A percentile compares a stretch with the other conserved stretches of the same genome.
Evolutionary conservation across 768 basidiomycete genomes (phyloP).

Genomic region (Russula ochroleuca): DNA sequence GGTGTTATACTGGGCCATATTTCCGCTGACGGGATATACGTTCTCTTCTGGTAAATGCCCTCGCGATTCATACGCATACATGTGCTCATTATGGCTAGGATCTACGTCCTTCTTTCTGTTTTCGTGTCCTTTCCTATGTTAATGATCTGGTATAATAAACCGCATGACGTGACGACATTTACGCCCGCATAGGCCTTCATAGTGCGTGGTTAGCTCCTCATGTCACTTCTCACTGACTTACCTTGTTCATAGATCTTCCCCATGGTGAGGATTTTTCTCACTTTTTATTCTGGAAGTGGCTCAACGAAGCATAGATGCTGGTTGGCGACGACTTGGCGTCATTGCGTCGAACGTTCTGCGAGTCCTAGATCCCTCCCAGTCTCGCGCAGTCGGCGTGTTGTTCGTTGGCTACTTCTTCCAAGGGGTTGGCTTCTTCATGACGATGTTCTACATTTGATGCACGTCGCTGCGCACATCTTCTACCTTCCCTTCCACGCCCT

Average conservation of each 20-base stretch:
- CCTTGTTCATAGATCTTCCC: slow-evolving; percentile 35
- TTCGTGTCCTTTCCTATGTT: slow-evolving; percentile 45
- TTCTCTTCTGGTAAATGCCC: slow-evolving; percentile 40
- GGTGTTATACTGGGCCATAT: slow-evolving; percentile 39
- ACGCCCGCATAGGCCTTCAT: slow-evolving; percentile 38
- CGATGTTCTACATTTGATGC: slow-evolving; percentile 48
- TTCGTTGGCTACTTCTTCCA: slow-evolving; percentile 47
- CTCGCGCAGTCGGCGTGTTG: slow-evolving; percentile 41
- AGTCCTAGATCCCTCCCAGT: slow-evolving; percentile 38
- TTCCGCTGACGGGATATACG: slow-evolving; percentile 38
- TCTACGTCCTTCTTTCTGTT: slow-evolving; percentile 40
- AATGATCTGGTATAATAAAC: slow-evolving; percentile 48
- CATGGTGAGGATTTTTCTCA: slow-evolving; percentile 27
- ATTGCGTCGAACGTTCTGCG: slow-evolving; percentile 43
- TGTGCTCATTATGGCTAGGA: slow-evolving; percentile 32
- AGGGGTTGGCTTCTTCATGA: slow-evolving; percentile 47
- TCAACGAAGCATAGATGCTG: slow-evolving; percentile 38
- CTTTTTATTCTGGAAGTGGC: slow-evolving; percentile 2
- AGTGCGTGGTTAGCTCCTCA: slow-evolving; percentile 32
- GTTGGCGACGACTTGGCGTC: slow-evolving; percentile 48
- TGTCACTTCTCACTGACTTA: neutral
- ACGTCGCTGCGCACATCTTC: slow-evolving; percentile 24
- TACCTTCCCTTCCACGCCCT: too few relatives aligned
- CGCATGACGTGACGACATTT: slow-evolving; percentile 43
- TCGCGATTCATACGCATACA: neutral